Evolutionary conservation across 306 rosid species (phyloP).

Genomic region (Cucurbita moschata): DNA sequence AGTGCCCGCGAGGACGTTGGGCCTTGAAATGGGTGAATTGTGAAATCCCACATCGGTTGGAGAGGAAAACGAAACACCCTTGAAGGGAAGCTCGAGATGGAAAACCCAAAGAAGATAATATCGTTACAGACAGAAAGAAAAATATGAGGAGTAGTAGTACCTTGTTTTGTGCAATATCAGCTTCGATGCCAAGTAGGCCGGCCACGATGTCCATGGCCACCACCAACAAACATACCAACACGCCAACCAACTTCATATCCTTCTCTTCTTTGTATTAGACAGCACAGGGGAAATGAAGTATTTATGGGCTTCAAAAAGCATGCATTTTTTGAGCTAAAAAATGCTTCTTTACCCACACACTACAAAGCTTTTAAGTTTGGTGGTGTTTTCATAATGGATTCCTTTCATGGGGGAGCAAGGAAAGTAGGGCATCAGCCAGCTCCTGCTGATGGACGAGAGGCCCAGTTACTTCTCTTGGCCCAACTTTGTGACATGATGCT

Average conservation of each 20-base stretch:
- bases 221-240: slow-evolving; percentile 51
- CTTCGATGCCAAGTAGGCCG: slow-evolving; percentile 84
- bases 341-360: slow-evolving; percentile 28
- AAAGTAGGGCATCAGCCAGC: slow-evolving; percentile 59
- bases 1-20: no score
- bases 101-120: no score
- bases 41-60: no score
- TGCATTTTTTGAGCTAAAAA: background rate
- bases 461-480: background rate
- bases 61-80: no score
- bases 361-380: slow-evolving; percentile 18
- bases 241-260: slow-evolving; percentile 39
- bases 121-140: no score
- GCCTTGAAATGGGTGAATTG: no score
- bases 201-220: slow-evolving; percentile 66
- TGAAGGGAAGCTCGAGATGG: no score
- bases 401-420: slow-evolving; percentile 38
- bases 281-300: background rate
- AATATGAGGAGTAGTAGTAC: slow-evolving; percentile 21
- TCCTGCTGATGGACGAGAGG: slow-evolving; percentile 18
- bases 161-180: slow-evolving; percentile 81
- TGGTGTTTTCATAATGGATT: slow-evolving; percentile 32
- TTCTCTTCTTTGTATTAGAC: no score
- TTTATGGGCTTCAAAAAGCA: slow-evolving; percentile 13
- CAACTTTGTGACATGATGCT: no score